These are phyloP conservation scores for Hypoxylon intermedium DNA, from an alignment of 495 filamentous ascomycete species.

Conservation along the genomic window DNA sequence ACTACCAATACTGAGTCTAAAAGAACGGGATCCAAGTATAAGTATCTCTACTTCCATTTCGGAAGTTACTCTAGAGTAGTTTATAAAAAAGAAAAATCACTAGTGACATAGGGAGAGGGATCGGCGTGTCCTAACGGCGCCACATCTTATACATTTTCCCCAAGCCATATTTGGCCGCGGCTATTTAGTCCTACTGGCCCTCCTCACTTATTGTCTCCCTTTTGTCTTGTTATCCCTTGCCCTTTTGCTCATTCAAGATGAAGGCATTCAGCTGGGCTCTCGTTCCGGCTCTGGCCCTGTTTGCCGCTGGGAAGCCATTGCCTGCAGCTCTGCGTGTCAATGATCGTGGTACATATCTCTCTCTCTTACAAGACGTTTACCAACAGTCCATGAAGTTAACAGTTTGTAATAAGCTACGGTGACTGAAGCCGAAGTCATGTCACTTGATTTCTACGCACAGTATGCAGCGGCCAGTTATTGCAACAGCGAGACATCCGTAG, in stretches of 20 bases:
- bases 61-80: no score
- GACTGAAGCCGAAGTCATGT: conserved; percentile 49
- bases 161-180: neutral
- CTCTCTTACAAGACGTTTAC: neutral
- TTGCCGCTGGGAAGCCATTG: conserved; percentile 19
- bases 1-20: neutral
- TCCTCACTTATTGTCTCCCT: neutral
- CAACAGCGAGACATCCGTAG: conserved; percentile 57
- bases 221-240: neutral
- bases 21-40: neutral
- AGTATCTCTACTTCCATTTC: neutral
- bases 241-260: conserved; percentile 26
- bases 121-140: conserved; percentile 16
- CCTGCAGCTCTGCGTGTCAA: conserved; percentile 1
- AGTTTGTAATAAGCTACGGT: conserved; percentile 30
- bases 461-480: conserved; percentile 77
- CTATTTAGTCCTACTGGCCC: neutral
- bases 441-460: conserved; percentile 69
- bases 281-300: conserved; percentile 28
- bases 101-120: conserved; percentile 2
- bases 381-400: conserved; percentile 4
- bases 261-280: conserved; percentile 24
- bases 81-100: neutral
- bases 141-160: neutral
- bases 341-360: conserved; percentile 18